Base-by-base conservation (phyloP, 2,329 filamentous ascomycete species). In the Ceratocystis eucalypticola region DNA sequence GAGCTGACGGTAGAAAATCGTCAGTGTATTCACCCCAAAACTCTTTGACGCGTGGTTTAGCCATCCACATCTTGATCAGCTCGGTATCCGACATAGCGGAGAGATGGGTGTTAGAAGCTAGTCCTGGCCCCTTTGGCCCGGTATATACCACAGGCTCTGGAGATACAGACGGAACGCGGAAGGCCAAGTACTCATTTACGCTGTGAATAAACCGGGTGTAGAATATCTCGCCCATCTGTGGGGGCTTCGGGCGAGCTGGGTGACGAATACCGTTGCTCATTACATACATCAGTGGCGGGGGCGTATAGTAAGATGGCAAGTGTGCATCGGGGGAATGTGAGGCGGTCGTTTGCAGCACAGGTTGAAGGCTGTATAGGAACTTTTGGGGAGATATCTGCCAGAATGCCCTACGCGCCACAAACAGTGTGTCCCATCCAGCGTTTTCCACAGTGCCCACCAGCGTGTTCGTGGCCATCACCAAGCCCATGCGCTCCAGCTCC, bases 401-500 rank as follows among this genome's bases (percentile, higher is more conserved):
- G 76, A 96, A 99, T 71, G 85, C 85, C 68, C 84, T 82, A 50
- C 86, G 83, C 67, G 87, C 88, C 53, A 92, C 87, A 73, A 94
- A 96, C 87, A 96, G 92, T 63, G 83, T 79, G 33, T 80, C 80
- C 89, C 89, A 96, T 64, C 82, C 85, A 53, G 86, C 82, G 8
- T 82, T 79, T 45, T 80, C 79, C 61, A 84, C 83, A 63, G 87
- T 82, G 55, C 83, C 74, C 1, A 94, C 88, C 0, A 83, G 82
- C 0, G 89, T 90, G 71, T 95, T 87, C 65, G 89, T 82, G 28
- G 83, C 88, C 0, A 87, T 80, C 63, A 96, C 85, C 64, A 97
- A 76, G 0, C 92, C 91, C 91, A 96, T 96, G 66, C 91, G 84
- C 78, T 96, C 93, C 57, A 96, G 83, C 78, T 96, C 96, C 28